Evolutionary conservation across 805 yeast species (phyloP), one percentile per base, ranked within the genome.

Genomic region (Pichia heedii): DNA sequence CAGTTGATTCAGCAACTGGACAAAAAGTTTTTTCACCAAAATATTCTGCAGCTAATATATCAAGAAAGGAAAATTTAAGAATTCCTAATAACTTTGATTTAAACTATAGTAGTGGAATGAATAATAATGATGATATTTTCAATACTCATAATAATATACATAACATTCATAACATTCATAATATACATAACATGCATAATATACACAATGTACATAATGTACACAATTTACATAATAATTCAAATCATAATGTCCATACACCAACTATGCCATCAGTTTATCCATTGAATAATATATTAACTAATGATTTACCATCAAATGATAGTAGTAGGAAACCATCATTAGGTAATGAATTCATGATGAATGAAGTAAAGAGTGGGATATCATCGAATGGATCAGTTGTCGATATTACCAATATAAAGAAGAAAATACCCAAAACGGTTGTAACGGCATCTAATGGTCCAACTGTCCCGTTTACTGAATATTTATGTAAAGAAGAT

Each of bases 401-500:
- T 8, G 32, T 37, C 19, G 42, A 33, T 21, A 19, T 32, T 9
- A 44, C 48, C 22, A 16, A 21, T 22, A 19, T 21, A 50, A 45
- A 55, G 59, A 46, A 57, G 50, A 45, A 56, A 50, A 24, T 57
- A 20, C 46, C 65, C 15, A 74, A 81, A 57, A 69, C 81, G 12
- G 63, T 77, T 3, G 77, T 79, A 35, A 72, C 76, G 18, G 63
- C 77, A 20, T 78, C 77, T 13, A 67, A 71, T 39, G 76, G 81
- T 2, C 83, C 85, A 1, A 78, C 80, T 16, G 80, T 80, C 1
- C 90, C 90, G 22, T 84, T 84, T 53, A 81, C 81, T 26, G 79
- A 83, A 50, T 84, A 77, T 58, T 68, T 84, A 46, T 74, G 76
- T 43, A 79, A 78, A 54, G 65, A 82, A 60, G 93, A 86, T 58